Conservation (phyloP, 352 stramenopile genomes). For the Pythium monospermum region DNA sequence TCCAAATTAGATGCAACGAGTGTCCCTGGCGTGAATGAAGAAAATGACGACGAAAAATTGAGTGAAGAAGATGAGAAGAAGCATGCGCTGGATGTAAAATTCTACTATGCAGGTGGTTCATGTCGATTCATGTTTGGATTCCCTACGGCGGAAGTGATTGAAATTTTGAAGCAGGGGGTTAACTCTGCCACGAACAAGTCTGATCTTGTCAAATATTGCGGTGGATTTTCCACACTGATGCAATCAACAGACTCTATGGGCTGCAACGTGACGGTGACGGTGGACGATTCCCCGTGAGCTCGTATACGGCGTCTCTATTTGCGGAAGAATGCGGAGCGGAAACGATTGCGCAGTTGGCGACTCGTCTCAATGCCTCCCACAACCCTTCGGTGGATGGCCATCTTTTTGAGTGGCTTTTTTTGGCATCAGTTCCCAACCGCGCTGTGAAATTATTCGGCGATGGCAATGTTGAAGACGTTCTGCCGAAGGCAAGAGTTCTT, state of each 20-base stretch:
- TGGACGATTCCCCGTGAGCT: neutral
- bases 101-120: conserved; percentile 25
- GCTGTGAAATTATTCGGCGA: conserved; percentile 11
- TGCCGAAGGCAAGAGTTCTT: conserved; percentile 13
- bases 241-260: conserved; percentile 7
- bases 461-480: conserved; percentile 1
- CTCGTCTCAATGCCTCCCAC: conserved; percentile 10
- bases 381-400: conserved; percentile 12
- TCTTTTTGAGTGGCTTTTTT: conserved; percentile 15
- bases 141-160: conserved; percentile 4
- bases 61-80: conserved; percentile 8
- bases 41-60: neutral
- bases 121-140: conserved; percentile 25
- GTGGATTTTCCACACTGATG: neutral
- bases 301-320: conserved; percentile 10
- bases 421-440: conserved; percentile 13
- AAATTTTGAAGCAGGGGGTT: neutral
- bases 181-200: neutral
- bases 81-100: conserved; percentile 15
- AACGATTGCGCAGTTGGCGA: conserved; percentile 6
- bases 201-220: neutral
- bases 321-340: conserved; percentile 6
- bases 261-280: conserved; percentile 3
- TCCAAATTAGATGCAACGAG: conserved; percentile 6
- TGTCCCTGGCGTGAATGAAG: neutral